Percentiles rank a stretch among this genome's conserved stretches.
phyloP scores from a whole-genome alignment of 345 rosid species.

The Lepidium sativum region DNA sequence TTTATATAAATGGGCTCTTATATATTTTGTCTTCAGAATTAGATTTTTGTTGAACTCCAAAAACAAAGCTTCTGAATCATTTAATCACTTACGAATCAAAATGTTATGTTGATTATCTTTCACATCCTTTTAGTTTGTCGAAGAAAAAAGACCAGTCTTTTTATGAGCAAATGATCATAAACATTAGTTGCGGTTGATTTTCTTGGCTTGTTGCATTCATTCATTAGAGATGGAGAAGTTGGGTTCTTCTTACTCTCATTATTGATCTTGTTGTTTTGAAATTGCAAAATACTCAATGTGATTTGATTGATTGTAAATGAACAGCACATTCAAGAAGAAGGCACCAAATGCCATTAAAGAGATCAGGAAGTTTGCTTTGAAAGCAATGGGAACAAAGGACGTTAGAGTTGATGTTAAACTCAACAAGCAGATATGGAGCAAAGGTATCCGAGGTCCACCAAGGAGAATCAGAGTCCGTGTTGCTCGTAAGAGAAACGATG shows the following conservation, averaged over 20 bases:
- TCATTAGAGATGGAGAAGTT: too few relatives aligned
- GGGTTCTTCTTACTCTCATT: too few relatives aligned
- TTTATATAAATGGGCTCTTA: too few relatives aligned
- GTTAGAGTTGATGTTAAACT: conserved; percentile 57
- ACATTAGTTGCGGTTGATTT: neutral
- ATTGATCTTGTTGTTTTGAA: neutral
- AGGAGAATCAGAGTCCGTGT: conserved; percentile 53
- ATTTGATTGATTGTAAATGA: neutral
- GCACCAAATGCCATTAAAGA: conserved; percentile 62
- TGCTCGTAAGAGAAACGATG: conserved; percentile 52
- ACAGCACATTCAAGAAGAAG: conserved; percentile 63
- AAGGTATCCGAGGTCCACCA: conserved; percentile 48
- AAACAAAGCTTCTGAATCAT: neutral
- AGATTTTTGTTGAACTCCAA: neutral
- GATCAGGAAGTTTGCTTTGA: conserved; percentile 48
- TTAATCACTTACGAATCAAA: neutral
- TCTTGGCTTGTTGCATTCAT: neutral
- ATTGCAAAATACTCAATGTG: neutral
- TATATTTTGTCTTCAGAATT: too few relatives aligned
- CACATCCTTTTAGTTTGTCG: neutral
- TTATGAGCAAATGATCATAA: neutral
- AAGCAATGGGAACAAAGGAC: conserved; percentile 57
- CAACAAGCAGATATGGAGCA: conserved; percentile 61
- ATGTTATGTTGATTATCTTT: too few relatives aligned
- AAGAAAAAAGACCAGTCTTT: neutral